phyloP scores from a whole-genome alignment of 1,139 yeast species.

The Martiniozyma asiatica region DNA sequence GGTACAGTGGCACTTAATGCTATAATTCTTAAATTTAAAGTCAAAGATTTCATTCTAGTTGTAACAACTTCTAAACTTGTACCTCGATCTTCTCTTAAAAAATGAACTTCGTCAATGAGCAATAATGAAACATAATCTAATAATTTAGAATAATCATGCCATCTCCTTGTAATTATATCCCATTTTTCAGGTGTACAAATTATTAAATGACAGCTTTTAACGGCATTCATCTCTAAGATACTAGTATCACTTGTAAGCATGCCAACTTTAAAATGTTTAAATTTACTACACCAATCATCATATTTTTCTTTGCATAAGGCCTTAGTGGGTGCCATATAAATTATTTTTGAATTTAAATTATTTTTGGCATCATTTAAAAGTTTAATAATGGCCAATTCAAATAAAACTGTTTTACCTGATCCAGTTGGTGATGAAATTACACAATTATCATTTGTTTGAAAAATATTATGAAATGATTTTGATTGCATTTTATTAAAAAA shows the following conservation, averaged over 20 bases:
- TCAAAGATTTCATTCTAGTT: conserved; percentile 37
- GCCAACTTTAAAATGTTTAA: conserved; percentile 29
- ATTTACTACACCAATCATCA: conserved; percentile 32
- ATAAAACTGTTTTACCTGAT: conserved; percentile 44
- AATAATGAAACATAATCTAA: conserved; percentile 29
- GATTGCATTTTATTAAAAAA: conserved; percentile 41
- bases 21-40: conserved; percentile 30
- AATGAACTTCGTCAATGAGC: conserved; percentile 41
- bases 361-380: conserved; percentile 17
- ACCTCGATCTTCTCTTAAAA: conserved; percentile 36
- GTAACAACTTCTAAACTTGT: conserved; percentile 40
- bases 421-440: conserved; percentile 46
- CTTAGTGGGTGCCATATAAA: conserved; percentile 46
- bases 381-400: conserved; percentile 39
- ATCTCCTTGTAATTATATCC: conserved; percentile 39
- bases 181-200: conserved; percentile 50
- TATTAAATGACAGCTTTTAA: conserved; percentile 32
- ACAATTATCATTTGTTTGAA: conserved; percentile 27
- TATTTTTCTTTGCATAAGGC: conserved; percentile 36
- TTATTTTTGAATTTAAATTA: conserved; percentile 22
- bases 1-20: conserved; percentile 47
- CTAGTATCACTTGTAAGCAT: conserved; percentile 39
- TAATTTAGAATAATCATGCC: conserved; percentile 32
- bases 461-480: conserved; percentile 27
- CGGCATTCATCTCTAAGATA: conserved; percentile 28